Percentiles rank a stretch among this genome's conserved stretches.
Evolutionary conservation across 352 stramenopile species (phyloP).

Genomic region (Globisporangium carolinianum): DNA sequence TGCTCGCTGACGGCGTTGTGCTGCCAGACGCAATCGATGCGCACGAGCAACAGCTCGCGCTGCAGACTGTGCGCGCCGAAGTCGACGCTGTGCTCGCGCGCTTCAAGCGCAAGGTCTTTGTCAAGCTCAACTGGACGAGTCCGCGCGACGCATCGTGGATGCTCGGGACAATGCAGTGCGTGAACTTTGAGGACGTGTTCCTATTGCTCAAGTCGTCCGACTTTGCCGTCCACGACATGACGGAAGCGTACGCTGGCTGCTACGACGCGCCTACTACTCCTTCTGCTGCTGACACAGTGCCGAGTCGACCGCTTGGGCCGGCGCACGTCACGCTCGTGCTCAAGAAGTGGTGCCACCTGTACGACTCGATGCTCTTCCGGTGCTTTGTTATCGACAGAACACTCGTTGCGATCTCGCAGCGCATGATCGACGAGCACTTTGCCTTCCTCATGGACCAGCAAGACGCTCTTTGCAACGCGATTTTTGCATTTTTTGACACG

Average conservation of each 20-base stretch:
- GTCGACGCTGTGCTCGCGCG: slow-evolving; percentile 58
- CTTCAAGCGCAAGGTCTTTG: slow-evolving; percentile 68
- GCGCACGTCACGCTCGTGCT: slow-evolving; percentile 76
- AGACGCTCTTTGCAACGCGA: slow-evolving; percentile 53
- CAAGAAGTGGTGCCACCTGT: slow-evolving; percentile 94
- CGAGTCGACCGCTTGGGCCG: slow-evolving; percentile 8
- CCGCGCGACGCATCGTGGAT: slow-evolving; percentile 93
- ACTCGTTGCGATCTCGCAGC: slow-evolving; percentile 88
- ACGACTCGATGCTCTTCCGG: slow-evolving; percentile 94
- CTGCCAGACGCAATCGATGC: slow-evolving; percentile 23
- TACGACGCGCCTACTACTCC: slow-evolving; percentile 12
- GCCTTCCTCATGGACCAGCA: slow-evolving; percentile 80
- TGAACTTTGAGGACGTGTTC: slow-evolving; percentile 78
- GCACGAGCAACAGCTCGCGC: slow-evolving; percentile 24
- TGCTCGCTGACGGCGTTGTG: slow-evolving; percentile 66
- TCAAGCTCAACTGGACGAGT: slow-evolving; percentile 94
- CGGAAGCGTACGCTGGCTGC: slow-evolving; percentile 73
- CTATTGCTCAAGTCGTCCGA: slow-evolving; percentile 78
- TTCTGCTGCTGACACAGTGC: neutral
- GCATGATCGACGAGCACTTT: slow-evolving; percentile 90
- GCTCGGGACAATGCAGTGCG: slow-evolving; percentile 70
- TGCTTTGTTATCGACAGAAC: slow-evolving; percentile 85
- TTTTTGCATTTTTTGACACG: slow-evolving; percentile 56
- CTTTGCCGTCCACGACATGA: slow-evolving; percentile 90
- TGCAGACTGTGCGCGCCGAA: slow-evolving; percentile 35